A percentile compares a stretch with the other conserved stretches of the same genome.
Conservation (phyloP, 257 asterid genomes). For the Fraxinus pennsylvanica region DNA sequence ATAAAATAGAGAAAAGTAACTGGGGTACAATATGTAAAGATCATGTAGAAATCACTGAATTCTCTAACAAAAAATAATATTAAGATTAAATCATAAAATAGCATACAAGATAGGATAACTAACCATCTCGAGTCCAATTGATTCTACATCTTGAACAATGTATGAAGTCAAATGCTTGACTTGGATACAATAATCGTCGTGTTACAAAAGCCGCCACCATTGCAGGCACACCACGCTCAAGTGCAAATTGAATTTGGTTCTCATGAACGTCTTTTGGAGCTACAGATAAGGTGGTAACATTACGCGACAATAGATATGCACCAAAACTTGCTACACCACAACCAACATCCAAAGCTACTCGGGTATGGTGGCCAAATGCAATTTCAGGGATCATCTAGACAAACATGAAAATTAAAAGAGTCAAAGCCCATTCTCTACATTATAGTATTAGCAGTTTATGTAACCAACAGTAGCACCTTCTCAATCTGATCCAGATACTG, state of each 20-base stretch:
- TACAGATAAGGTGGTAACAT: constrained; percentile 77
- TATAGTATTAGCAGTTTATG: background rate
- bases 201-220: constrained; percentile 95
- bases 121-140: constrained; percentile 99
- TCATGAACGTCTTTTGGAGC: constrained; percentile 99
- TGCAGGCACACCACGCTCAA: constrained; percentile 97
- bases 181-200: constrained; percentile 73
- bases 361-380: constrained; percentile 82
- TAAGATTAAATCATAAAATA: constrained; percentile 1
- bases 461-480: constrained; percentile 46
- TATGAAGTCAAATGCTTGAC: constrained; percentile 91
- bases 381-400: constrained; percentile 86
- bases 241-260: constrained; percentile 97
- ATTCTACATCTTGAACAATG: constrained; percentile 96
- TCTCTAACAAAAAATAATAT: background rate
- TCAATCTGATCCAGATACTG: constrained; percentile 92
- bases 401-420: constrained; percentile 8
- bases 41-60: background rate
- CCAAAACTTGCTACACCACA: constrained; percentile 99
- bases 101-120: constrained; percentile 19
- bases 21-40: background rate
- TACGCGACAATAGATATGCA: constrained; percentile 77
- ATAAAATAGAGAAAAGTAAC: background rate
- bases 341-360: constrained; percentile 90
- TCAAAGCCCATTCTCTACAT: background rate